Conservation (phyloP, 2,329 filamentous ascomycete genomes). For the Trematosphaeria pertusa region DNA sequence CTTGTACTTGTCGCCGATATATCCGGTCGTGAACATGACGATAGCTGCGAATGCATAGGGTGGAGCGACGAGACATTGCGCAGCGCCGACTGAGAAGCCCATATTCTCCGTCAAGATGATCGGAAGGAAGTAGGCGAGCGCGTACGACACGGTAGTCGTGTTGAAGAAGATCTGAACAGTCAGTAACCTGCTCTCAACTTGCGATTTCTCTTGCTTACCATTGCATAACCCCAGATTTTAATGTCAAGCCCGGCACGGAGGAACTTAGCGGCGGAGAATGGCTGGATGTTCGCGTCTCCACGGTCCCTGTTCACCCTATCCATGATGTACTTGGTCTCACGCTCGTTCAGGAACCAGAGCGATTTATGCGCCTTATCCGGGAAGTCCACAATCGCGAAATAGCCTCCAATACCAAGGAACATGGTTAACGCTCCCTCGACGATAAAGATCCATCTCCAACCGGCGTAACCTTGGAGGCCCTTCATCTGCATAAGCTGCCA, state of each 20-base stretch:
- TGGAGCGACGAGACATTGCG: slow-evolving; percentile 73
- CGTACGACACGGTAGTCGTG: slow-evolving; percentile 75
- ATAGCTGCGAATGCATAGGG: slow-evolving; percentile 47
- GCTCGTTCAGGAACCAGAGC: slow-evolving; percentile 54
- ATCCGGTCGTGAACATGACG: slow-evolving; percentile 61
- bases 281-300: slow-evolving; percentile 57
- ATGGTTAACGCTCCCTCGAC: slow-evolving; percentile 53
- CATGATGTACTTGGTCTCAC: slow-evolving; percentile 58
- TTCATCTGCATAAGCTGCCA: slow-evolving; percentile 71
- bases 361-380: slow-evolving; percentile 52
- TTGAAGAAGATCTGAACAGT: slow-evolving; percentile 64
- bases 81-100: slow-evolving; percentile 67
- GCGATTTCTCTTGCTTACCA: no score
- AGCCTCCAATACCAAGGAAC: slow-evolving; percentile 48
- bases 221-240: slow-evolving; percentile 63
- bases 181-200: no score
- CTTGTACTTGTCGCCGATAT: slow-evolving; percentile 70
- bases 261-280: slow-evolving; percentile 58
- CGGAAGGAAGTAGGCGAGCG: slow-evolving; percentile 79
- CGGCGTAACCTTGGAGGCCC: slow-evolving; percentile 57
- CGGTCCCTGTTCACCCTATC: slow-evolving; percentile 61
- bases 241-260: slow-evolving; percentile 55
- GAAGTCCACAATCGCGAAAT: slow-evolving; percentile 55
- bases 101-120: slow-evolving; percentile 71
- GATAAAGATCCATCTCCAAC: slow-evolving; percentile 57